Evolutionary conservation across 176 grass and related monocot genomes (phyloP).

Genomic region (Zizania latifolia): DNA sequence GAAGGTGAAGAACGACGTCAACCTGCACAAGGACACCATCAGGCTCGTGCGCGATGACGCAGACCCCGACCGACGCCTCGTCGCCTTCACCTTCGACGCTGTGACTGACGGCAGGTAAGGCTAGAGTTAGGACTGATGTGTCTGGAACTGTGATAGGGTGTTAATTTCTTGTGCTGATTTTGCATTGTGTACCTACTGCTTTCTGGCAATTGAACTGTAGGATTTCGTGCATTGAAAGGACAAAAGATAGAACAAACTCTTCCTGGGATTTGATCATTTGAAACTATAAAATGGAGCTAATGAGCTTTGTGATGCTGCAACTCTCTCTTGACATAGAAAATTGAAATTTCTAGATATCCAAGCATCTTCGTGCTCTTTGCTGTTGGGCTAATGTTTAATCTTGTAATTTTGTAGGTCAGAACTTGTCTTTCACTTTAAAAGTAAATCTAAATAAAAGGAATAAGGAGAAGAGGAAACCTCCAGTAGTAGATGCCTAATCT

Average conservation of each 20-base stretch:
- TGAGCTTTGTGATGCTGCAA: neutral
- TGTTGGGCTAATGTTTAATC: neutral
- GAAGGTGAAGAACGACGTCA: conserved; percentile 87
- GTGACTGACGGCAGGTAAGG: conserved; percentile 67
- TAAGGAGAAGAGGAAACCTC: neutral
- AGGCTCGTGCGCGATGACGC: conserved; percentile 52
- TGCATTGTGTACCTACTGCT: neutral
- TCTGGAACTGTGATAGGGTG: neutral
- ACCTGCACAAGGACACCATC: conserved; percentile 89
- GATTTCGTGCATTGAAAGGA: neutral
- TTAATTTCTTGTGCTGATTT: conserved; percentile 3
- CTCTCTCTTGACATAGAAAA: neutral
- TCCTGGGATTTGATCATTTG: neutral
- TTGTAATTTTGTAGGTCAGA: neutral
- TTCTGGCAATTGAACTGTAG: neutral
- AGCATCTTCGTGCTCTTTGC: neutral
- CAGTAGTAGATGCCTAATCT: neutral
- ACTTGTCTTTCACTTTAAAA: neutral
- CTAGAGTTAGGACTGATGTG: neutral
- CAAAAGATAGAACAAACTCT: neutral
- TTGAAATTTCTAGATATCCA: neutral
- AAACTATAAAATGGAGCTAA: neutral
- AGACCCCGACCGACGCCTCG: conserved; percentile 54
- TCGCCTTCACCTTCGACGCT: conserved; percentile 85
- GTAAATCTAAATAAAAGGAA: neutral